Evolutionary conservation across 73 alveolate species (phyloP), one percentile per base, ranked within the genome.

Genomic region (Paramecium biaurelia): DNA sequence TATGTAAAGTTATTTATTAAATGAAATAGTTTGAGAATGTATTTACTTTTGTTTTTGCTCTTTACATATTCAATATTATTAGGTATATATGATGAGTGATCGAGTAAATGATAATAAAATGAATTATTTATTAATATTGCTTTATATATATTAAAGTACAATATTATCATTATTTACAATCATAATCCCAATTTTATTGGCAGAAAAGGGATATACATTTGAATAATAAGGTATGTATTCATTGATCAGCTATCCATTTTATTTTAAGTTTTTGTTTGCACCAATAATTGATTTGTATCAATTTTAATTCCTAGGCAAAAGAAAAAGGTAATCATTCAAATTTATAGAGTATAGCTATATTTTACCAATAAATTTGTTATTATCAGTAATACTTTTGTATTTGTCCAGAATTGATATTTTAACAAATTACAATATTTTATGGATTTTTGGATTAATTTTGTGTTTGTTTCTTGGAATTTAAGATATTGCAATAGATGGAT

Each of bases 161-260:
- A 35, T 35, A 38, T 35, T 72, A 35, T 20, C 58, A 28, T 21
- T 72, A 35, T 72, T 72, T 37, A 72, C 86, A 23, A 35, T 35
- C 38, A 32, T 72, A 28, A 37, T 72, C 86, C 86, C 86, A 20
- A 72, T 72, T 12, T 35, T 72, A 35, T 35, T 72, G 58, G 86
- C 86, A n/a, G 86, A 72, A 37, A 34, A 72, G 58, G 86, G 86
- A 30, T 72, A 35, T 37, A 72, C 86, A 21, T 72, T 72, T 38
- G 56, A 72, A 72, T 72, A 72, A 72, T 72, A 72, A 72, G 86
- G 86, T 38, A 35, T 35, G 59, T 72, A 72, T 38, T 72, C 86
- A 35, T 37, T 72, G 18, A 72, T 72, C 45, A 72, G 58, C 58
- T 72, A 72, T 37, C 86, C 86, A 20, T 72, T 72, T 38, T 35